Evolutionary conservation across 2,329 filamentous ascomycete genomes (phyloP).

Genomic region (Colletotrichum horii): DNA sequence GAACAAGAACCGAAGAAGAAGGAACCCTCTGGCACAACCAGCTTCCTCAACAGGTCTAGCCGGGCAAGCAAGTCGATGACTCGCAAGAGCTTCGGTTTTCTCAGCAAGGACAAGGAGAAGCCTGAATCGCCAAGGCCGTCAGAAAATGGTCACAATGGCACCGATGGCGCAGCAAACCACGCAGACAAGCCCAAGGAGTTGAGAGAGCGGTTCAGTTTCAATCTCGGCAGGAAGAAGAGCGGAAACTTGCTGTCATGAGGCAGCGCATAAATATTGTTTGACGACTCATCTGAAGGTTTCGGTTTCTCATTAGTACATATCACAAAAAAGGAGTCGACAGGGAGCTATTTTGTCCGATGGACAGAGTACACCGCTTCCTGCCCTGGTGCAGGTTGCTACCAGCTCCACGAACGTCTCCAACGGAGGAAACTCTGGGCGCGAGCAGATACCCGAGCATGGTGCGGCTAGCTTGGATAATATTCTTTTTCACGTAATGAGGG

Average conservation of each 20-base stretch:
- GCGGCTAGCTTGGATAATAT: conserved; percentile 19
- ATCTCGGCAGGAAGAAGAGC: conserved; percentile 75
- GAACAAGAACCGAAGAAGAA: conserved; percentile 48
- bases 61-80: conserved; percentile 80
- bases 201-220: conserved; percentile 71
- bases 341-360: neutral
- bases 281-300: neutral
- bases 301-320: conserved; percentile 13
- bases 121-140: conserved; percentile 26
- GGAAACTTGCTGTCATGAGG: conserved; percentile 40
- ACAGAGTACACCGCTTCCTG: neutral
- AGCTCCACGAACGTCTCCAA: neutral
- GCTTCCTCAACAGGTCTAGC: conserved; percentile 69
- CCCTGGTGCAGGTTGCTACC: neutral
- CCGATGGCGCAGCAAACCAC: conserved; percentile 28
- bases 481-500: conserved; percentile 3
- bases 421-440: neutral
- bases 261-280: neutral
- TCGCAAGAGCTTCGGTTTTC: conserved; percentile 74
- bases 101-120: conserved; percentile 57
- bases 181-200: conserved; percentile 54
- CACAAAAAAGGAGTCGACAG: conserved; percentile 3
- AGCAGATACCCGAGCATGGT: conserved; percentile 20
- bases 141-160: conserved; percentile 34
- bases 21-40: conserved; percentile 43